Evolutionary conservation across 306 rosid species (phyloP).

Genomic region (Vigna radiata): DNA sequence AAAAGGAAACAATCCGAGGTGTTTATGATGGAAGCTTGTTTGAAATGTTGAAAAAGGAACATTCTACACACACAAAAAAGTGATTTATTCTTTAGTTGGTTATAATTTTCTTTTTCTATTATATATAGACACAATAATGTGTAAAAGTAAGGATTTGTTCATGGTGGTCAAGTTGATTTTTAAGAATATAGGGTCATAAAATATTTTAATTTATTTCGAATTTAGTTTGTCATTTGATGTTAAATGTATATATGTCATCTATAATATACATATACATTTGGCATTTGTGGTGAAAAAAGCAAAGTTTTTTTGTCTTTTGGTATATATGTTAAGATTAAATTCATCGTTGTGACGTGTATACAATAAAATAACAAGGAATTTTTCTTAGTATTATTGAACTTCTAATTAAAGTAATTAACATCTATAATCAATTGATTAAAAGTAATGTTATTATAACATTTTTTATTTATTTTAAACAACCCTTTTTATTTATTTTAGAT

Average conservation of each 20-base stretch:
- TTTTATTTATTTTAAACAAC: too few species aligned
- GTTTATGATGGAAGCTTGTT: constrained; percentile 90
- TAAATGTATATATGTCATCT: neutral
- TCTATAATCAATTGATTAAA: too few species aligned
- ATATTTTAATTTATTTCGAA: too few species aligned
- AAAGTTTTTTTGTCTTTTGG: too few species aligned
- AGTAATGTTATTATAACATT: too few species aligned
- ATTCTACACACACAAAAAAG: neutral
- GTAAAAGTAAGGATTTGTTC: neutral
- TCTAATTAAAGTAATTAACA: too few species aligned
- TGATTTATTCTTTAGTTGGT: neutral
- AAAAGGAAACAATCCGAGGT: constrained; percentile 62
- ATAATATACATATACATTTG: neutral
- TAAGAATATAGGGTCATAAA: neutral
- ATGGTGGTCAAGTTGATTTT: neutral
- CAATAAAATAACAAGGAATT: too few species aligned
- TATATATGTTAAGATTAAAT: neutral
- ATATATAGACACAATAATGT: neutral
- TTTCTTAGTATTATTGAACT: too few species aligned
- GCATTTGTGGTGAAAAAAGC: neutral
- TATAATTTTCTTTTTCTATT: too few species aligned
- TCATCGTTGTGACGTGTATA: too few species aligned
- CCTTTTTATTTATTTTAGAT: too few species aligned
- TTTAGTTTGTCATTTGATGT: neutral
- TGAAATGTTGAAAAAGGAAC: constrained; percentile 61